Evolutionary conservation across 345 rosid genomes (phyloP), one percentile per base, ranked within the genome.

Genomic region (Hibiscus tridactylites): DNA sequence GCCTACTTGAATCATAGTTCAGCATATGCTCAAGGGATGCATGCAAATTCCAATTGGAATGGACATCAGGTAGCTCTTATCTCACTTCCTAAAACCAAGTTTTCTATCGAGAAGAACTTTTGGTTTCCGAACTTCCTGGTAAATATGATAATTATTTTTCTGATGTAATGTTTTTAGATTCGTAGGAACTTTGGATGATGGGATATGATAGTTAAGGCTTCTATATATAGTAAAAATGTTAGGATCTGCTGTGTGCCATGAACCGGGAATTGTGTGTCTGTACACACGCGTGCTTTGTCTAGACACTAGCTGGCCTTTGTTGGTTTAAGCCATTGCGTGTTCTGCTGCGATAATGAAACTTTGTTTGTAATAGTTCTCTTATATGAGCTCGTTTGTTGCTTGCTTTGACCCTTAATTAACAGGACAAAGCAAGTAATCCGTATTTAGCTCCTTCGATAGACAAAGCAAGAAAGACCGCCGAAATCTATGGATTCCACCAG

Each of bases 41-140:
- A 37, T 72, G 70, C 21, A 21, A 47, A 69, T 57, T 72, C 77
- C 59, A 53, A 70, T 10, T 52, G 24, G 65, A 69, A 15, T 17
- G 5, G 33, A 52, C 31, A 19, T 70, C 67, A 73, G 80, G 77
- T 76, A 50, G 69, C 65, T 37, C 17, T 47, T 19, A 15, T 71
- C 58, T 24, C 24, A 50, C 44, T 59, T 52, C 28, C 11, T 3
- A 9, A 26, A 37, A 17, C 68, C 68, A 8, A 37, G 67, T 63
- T 63, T 63, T 65, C 65, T 26, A 53, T 37, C 65, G 12, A n/a
- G 15, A 39, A 39, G 44, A 39, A 7, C 9, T 65, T 10, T 71
- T 37, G 7, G 26, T 50, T 42, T 15, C 44, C 26, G 15, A 53
- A 46, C 24, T 68, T 60, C 50, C n/a, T 24, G 4, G 13, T 42